Base-by-base conservation (phyloP, 129 eudicot species). In the Daucus carota region DNA sequence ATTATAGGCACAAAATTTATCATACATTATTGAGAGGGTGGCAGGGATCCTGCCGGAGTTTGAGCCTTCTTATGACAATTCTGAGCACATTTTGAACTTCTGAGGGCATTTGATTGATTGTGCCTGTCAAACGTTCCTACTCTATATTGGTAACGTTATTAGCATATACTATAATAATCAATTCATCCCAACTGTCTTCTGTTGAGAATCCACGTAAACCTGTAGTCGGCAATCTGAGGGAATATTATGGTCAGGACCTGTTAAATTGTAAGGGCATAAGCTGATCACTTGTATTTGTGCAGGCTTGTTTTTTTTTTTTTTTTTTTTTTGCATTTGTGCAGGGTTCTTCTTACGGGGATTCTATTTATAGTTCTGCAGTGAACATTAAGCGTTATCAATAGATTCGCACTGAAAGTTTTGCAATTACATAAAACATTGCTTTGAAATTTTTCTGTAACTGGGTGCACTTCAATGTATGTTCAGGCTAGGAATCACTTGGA, bases 401-500 rank as follows among this genome's bases (percentile, higher is more conserved):
- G 33, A 15, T 73, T 38, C 14, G 34, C 47, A 4, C 5, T 43
- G 75, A 36, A 18, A n/a, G n/a, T 36, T 5, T 36, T 36, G 5
- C 40, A 2, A 1, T 36, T 36, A 36, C 2, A 36, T 1, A 36
- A 36, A 36, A 36, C n/a, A n/a, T n/a, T n/a, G n/a, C n/a, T n/a
- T n/a, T n/a, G n/a, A n/a, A n/a, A n/a, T n/a, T n/a, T n/a, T 36
- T 34, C 24, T 17, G 6, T 10, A 70, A 36, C 38, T 74, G 52
- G 16, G 31, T 22, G 33, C 15, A 78, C 15, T 22, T 67, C 41
- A 40, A 47, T 76, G 42, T 59, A 14, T 66, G 36, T 65, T 33
- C 44, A 90, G 97, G 89, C 88, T 45, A 93, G 97, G 83, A 83
- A 67, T 43, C 97, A 93, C 80, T 81, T 83, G 74, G 91, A 90